Percentiles rank a stretch among this genome's conserved stretches.
phyloP scores from a whole-genome alignment of 768 basidiomycete species.

The Tylopilus subfusipes region DNA sequence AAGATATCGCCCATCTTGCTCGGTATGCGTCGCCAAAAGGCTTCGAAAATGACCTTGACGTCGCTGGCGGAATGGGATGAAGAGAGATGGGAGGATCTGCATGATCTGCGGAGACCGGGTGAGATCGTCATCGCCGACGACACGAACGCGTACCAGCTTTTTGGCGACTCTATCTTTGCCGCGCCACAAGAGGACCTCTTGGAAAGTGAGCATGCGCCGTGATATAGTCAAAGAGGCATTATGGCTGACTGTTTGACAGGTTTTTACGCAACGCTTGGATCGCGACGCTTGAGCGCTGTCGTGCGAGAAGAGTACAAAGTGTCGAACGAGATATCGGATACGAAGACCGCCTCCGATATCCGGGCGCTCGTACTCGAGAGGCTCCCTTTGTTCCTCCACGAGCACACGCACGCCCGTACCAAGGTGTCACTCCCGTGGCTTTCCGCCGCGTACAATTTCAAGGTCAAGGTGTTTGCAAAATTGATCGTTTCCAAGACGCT shows the following conservation, averaged over 20 bases:
- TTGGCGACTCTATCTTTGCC: neutral
- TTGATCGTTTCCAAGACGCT: neutral
- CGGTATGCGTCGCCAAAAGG: conserved; percentile 59
- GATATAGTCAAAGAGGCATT: neutral
- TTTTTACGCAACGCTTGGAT: neutral
- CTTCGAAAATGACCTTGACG: conserved; percentile 12
- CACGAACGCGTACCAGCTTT: neutral
- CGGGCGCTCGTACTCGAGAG: neutral
- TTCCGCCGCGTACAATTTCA: neutral
- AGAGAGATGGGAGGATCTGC: conserved; percentile 64
- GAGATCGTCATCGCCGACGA: conserved; percentile 4
- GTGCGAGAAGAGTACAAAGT: neutral
- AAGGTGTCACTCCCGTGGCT: neutral
- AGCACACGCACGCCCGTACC: neutral
- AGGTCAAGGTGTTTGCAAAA: neutral
- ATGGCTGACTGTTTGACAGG: neutral
- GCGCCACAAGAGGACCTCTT: conserved; percentile 1
- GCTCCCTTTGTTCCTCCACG: neutral
- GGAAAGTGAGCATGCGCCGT: neutral
- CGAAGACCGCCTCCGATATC: neutral
- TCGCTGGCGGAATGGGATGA: conserved; percentile 43
- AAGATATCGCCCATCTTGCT: conserved; percentile 68
- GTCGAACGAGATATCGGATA: neutral
- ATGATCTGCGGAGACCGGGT: neutral
- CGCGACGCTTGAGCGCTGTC: neutral